phyloP scores from a whole-genome alignment of 2,329 filamentous ascomycete species.

The Stenocarpella maydis region DNA sequence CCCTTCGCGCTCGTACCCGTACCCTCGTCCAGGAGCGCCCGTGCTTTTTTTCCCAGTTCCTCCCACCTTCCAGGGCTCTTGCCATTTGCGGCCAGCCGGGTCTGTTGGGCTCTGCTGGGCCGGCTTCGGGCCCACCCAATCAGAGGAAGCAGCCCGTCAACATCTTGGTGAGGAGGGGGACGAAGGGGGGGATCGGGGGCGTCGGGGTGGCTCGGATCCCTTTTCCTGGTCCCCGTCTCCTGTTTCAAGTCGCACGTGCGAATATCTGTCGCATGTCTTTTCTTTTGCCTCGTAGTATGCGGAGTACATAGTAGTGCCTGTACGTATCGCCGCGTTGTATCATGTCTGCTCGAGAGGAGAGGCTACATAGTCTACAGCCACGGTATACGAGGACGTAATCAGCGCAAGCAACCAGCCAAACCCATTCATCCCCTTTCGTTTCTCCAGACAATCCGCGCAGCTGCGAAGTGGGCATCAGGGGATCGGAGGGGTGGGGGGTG shows the following conservation, averaged over 20 bases:
- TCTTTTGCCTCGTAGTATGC: conserved; percentile 6
- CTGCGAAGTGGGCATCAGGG: conserved; percentile 5
- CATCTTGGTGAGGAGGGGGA: conserved; percentile 18
- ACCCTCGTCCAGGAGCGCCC: not conserved
- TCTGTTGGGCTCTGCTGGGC: not conserved
- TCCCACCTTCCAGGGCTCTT: not conserved
- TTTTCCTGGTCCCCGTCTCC: conserved; percentile 29
- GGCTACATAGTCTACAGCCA: not conserved
- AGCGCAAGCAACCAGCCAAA: not conserved
- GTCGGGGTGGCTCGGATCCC: conserved; percentile 19
- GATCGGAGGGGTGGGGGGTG: not conserved
- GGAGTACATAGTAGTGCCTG: too few relatives aligned
- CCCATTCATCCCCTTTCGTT: not conserved
- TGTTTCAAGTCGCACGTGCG: conserved; percentile 28
- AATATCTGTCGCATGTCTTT: conserved; percentile 7
- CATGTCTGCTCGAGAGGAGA: conserved; percentile 7
- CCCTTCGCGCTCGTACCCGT: conserved; percentile 15
- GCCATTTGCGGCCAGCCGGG: conserved; percentile 1
- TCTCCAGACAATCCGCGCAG: conserved; percentile 1
- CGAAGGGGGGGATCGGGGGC: too few relatives aligned
- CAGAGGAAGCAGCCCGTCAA: conserved; percentile 26
- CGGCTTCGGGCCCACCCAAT: conserved; percentile 11
- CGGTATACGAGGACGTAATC: not conserved
- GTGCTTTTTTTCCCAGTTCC: not conserved
- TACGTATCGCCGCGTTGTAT: too few relatives aligned